Evolutionary conservation across 352 stramenopile species (phyloP), one percentile per base, ranked within the genome.

Genomic region (Phytophthora litchii): DNA sequence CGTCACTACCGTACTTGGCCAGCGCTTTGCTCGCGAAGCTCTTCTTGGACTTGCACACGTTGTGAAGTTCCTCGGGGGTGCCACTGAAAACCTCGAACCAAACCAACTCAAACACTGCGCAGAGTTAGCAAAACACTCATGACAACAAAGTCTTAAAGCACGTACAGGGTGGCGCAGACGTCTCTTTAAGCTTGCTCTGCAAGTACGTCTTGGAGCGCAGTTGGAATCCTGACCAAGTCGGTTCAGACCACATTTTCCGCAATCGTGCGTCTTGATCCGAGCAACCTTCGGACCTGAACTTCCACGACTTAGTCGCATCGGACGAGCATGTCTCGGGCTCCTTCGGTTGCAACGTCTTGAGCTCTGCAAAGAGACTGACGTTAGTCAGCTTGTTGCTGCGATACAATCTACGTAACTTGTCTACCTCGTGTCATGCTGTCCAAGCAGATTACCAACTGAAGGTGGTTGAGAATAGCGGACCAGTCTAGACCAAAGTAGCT

Each of bases 51-150:
- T 84, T 70, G 9, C 62, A 80, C 13, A 92, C 76, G 55, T 92
- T 79, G 21, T 91, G 66, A 25, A 94, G 62, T 21, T 89, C 76
- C 11, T 81, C 67, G 34, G 85, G 69, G 17, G 88, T 76, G 37
- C 85, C 82, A 46, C 75, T 80, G 49, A 94, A 89, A 27, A 89
- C 57, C 46, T 94, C 85, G 45, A 94, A 89, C 85, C 85, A 94
- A 37, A 94, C 53, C 29, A 94, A 69, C 48, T 92, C 85, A 47
- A 91, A 91, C 50, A 92, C 84, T 94, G 45, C 8, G 27, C 14
- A 17, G 14, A 29, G 60, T 20, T 43, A 50, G 50, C 29, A 16
- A 20, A 46, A 27, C 23, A 27, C 23, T 27, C n/a, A 21, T 11
- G 46, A 27, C 11, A 14, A 5, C 21, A 20, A 38, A 41, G n/a